Conservation (phyloP, 192 early-diverging fungal species). For the Podila epigama region DNA sequence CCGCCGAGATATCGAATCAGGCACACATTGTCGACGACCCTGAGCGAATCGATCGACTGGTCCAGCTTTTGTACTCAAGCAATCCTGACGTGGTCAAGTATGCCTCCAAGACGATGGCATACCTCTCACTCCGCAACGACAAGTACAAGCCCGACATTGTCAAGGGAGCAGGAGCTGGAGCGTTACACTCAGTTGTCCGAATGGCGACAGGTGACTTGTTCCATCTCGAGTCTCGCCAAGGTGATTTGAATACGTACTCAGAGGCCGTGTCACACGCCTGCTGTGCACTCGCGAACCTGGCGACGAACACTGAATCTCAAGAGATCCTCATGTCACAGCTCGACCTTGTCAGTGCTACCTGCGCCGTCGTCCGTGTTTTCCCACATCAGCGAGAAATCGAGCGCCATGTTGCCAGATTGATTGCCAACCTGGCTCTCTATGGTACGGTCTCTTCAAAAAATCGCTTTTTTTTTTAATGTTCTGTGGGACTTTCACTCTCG, state of each 20-base stretch:
- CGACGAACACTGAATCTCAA: constrained; percentile 60
- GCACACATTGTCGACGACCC: constrained; percentile 57
- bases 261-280: constrained; percentile 59
- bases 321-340: constrained; percentile 58
- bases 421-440: constrained; percentile 64
- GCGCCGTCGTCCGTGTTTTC: constrained; percentile 50
- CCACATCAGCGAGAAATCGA: constrained; percentile 58
- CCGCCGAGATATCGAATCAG: constrained; percentile 53
- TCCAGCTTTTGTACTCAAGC: constrained; percentile 49
- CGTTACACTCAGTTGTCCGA: constrained; percentile 12
- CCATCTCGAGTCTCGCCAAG: not conserved
- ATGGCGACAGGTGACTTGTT: not conserved
- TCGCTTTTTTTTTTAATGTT: not conserved
- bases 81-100: constrained; percentile 60
- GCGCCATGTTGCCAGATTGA: constrained; percentile 58
- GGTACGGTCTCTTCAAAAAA: constrained; percentile 33
- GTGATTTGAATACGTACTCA: constrained; percentile 5
- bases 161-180: constrained; percentile 15
- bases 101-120: constrained; percentile 63
- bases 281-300: constrained; percentile 67
- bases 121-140: constrained; percentile 63
- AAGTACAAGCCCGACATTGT: constrained; percentile 29
- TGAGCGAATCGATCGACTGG: constrained; percentile 46
- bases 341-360: constrained; percentile 52
- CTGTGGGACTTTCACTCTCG: not conserved